A percentile compares a stretch with the other conserved stretches of the same genome.
phyloP scores from a whole-genome alignment of 306 rosid species.

The Crataegus laevigata region DNA sequence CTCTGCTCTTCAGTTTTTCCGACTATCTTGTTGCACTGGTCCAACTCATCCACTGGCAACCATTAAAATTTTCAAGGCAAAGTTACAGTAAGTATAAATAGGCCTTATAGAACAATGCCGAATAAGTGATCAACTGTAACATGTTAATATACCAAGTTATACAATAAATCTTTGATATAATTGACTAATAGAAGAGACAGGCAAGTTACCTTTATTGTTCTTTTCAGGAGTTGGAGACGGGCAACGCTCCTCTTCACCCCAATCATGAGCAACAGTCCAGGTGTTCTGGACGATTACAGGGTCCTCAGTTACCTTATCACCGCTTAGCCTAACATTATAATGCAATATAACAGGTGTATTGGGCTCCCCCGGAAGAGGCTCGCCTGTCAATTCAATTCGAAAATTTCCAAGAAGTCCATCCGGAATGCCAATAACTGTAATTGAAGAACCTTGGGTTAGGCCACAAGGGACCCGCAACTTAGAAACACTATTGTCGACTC shows the following conservation, averaged over 20 bases:
- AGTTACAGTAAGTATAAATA: neutral
- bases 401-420: slow-evolving; percentile 86
- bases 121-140: neutral
- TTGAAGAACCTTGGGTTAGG: slow-evolving; percentile 93
- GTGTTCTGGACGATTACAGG: slow-evolving; percentile 96
- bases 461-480: slow-evolving; percentile 83
- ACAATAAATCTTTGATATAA: neutral
- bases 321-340: slow-evolving; percentile 94
- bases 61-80: slow-evolving; percentile 12
- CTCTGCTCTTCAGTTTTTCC: slow-evolving; percentile 55
- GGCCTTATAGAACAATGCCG: neutral
- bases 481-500: slow-evolving; percentile 45
- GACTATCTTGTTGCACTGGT: slow-evolving; percentile 87
- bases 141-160: neutral
- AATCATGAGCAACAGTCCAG: slow-evolving; percentile 90
- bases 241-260: slow-evolving; percentile 98
- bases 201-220: slow-evolving; percentile 54
- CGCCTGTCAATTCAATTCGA: slow-evolving; percentile 83
- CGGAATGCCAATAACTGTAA: slow-evolving; percentile 78
- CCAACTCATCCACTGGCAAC: slow-evolving; percentile 88
- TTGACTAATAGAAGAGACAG: slow-evolving; percentile 12
- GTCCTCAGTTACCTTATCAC: slow-evolving; percentile 91
- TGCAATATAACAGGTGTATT: slow-evolving; percentile 87
- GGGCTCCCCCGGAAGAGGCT: slow-evolving; percentile 96
- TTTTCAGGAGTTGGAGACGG: slow-evolving; percentile 76